phyloP scores from a whole-genome alignment of 371 early-diverging fungal species.

The Syncephalis fuscata region DNA sequence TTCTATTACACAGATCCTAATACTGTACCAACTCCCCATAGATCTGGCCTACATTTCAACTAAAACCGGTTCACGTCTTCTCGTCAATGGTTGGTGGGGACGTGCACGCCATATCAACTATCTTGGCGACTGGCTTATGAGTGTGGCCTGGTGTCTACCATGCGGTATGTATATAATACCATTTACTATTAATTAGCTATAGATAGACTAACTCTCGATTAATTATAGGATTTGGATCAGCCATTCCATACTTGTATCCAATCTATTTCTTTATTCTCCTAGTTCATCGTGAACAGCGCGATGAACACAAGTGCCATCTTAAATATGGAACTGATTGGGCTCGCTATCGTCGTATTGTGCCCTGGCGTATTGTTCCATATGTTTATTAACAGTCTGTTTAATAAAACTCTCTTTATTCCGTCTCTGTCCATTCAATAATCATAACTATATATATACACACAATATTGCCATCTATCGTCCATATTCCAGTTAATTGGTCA shows the following conservation, averaged over 20 bases:
- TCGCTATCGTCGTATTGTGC: constrained; percentile 64
- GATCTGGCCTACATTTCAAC: constrained; percentile 69
- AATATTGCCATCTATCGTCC: too few relatives aligned
- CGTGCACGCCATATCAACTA: constrained; percentile 85
- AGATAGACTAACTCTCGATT: background rate
- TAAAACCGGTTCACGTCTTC: constrained; percentile 51
- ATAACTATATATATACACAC: too few relatives aligned
- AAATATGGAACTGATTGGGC: constrained; percentile 93
- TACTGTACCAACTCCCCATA: too few relatives aligned
- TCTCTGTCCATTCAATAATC: too few relatives aligned
- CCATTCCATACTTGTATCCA: constrained; percentile 84
- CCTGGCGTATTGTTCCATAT: constrained; percentile 69
- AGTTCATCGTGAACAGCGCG: constrained; percentile 73
- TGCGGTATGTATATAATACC: constrained; percentile 1
- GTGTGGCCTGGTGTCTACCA: constrained; percentile 9
- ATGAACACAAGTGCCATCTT: constrained; percentile 70
- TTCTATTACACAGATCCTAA: background rate
- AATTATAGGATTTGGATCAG: constrained; percentile 36
- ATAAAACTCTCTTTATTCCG: background rate
- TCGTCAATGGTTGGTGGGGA: constrained; percentile 90
- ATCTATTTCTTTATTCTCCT: constrained; percentile 77
- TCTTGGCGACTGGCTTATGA: constrained; percentile 23
- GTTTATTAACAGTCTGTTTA: constrained; percentile 3
- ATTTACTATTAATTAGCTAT: background rate
- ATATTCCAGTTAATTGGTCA: too few relatives aligned